Evolutionary conservation across 176 grass and related monocot genomes (phyloP).

Genomic region (Leersia perrieri): DNA sequence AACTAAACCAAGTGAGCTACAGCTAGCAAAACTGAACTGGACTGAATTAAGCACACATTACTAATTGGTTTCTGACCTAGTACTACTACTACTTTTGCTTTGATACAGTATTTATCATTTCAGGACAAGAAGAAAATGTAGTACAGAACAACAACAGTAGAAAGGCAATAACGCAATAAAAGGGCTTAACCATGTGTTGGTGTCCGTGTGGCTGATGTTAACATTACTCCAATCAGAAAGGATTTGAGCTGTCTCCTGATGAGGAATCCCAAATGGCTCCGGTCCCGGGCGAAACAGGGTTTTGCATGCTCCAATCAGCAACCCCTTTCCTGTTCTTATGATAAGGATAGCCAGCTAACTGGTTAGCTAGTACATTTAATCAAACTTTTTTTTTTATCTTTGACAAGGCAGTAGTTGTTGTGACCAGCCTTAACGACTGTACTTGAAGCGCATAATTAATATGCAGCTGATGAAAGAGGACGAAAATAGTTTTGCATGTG

Average conservation of each 20-base stretch:
- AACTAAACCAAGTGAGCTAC: conserved; percentile 19
- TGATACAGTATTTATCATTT: background rate
- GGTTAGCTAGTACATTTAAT: conserved; percentile 12
- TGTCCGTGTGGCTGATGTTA: background rate
- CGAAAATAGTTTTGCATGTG: conserved; percentile 22
- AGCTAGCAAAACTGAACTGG: background rate
- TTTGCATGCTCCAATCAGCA: background rate
- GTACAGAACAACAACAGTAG: conserved; percentile 2
- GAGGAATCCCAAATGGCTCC: conserved; percentile 24
- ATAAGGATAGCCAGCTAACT: conserved; percentile 1
- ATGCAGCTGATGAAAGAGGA: conserved; percentile 23
- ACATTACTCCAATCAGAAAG: background rate
- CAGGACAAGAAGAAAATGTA: background rate
- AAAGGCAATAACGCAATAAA: background rate
- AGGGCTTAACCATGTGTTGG: background rate
- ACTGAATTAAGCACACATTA: conserved; percentile 12
- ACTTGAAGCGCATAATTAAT: conserved; percentile 26
- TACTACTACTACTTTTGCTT: background rate
- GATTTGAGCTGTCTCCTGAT: conserved; percentile 25
- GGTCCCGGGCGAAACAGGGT: background rate
- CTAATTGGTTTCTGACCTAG: background rate
- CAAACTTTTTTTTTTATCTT: background rate
- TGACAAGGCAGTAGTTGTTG: background rate
- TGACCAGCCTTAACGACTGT: conserved; percentile 4
- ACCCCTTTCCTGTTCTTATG: background rate